Base-by-base conservation (phyloP, 164 flowering plant genomes). In the Dillenia turbinata region DNA sequence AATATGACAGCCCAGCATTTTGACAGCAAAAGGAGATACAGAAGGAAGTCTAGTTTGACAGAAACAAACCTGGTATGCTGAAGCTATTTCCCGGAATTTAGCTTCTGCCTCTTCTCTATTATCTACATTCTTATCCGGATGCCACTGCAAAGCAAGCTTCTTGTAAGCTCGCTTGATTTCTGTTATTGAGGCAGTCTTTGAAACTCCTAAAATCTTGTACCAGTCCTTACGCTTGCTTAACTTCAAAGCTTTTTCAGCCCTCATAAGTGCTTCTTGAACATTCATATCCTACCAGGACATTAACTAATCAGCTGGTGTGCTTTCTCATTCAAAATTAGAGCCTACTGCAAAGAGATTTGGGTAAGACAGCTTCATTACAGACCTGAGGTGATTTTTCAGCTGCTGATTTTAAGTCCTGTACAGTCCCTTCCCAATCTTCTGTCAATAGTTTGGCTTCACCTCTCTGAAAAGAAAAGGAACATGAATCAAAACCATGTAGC, bases 341-440 rank as follows among this genome's bases (percentile, higher is more conserved):
- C 40, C 40, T 33, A 33, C 7, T 33, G 40, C 40, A 33, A 33
- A 33, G 7, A 5, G 40, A 4, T 4, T 33, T 5, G 40, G 40
- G 40, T 5, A 33, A 33, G 40, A 33, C 7, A 33, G 40, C 40
- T 63, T 26, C 12, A 62, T 51, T 47, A 71, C 85, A 64, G 66
- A 93, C 99, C 97, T 92, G 99, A 14, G 97, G 96, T 56, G 96
- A 92, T 63, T 75, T 79, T 66, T 95, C 87, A 69, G 90, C 90
- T 50, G 99, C 99, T 64, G 78, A 65, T 77, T 88, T 89, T 62
- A 95, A 68, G 75, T 95, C 99, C 49, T 78, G 83, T 40, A 89
- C 94, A 67, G 99, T 96, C 59, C 99, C 99, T 63, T 95, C 96
- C 96, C 96, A 95, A 62, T 95, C 99, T 76, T 95, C 97, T 12